Conservation (phyloP, 2,329 filamentous ascomycete genomes). For the Diaporthe caulivora region DNA sequence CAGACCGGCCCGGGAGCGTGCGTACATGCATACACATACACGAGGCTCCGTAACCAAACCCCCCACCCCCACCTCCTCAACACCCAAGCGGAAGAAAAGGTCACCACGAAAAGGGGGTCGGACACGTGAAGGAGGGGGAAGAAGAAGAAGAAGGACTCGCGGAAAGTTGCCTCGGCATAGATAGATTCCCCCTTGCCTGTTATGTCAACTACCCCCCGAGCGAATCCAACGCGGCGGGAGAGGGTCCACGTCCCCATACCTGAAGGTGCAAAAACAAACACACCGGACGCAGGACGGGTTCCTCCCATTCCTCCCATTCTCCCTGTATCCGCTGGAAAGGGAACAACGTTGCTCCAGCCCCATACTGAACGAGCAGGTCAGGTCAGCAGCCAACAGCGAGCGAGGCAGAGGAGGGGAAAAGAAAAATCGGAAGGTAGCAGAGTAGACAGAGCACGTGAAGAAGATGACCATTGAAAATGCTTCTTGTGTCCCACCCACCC, state of each 20-base stretch:
- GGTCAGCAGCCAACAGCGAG: background rate
- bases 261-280: background rate
- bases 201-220: background rate
- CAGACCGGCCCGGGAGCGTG: too few relatives aligned
- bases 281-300: background rate
- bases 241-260: background rate
- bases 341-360: background rate
- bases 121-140: background rate
- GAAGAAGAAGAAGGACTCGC: too few relatives aligned
- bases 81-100: too few relatives aligned
- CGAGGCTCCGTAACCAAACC: background rate
- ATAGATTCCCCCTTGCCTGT: background rate
- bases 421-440: too few relatives aligned
- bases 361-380: background rate
- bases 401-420: too few relatives aligned
- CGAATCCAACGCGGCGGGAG: background rate
- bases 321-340: too few relatives aligned
- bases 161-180: too few relatives aligned
- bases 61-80: too few relatives aligned
- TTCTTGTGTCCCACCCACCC: background rate
- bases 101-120: background rate
- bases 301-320: background rate
- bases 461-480: constrained; percentile 19
- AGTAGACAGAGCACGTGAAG: background rate
- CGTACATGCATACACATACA: too few relatives aligned